Conservation (phyloP, 225 moss, liverwort and hornwort genomes). For the Asterella californica region DNA sequence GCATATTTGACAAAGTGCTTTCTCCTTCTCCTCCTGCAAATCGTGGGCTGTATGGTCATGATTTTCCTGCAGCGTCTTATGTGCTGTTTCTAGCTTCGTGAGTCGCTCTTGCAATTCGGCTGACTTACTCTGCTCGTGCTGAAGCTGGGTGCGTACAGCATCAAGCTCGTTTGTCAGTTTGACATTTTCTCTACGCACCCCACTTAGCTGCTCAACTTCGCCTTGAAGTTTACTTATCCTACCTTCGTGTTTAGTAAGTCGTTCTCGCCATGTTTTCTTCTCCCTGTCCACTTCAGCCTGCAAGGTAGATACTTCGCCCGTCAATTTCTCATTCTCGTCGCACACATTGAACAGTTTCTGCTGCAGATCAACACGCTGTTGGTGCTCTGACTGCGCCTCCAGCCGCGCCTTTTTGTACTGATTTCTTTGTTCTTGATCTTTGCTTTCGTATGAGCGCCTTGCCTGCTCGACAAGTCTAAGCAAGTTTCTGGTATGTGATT, state of each 20-base stretch:
- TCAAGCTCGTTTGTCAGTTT: background rate
- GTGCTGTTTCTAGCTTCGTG: background rate
- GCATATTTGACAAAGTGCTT: constrained; percentile 19
- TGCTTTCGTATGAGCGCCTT: background rate
- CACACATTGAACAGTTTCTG: background rate
- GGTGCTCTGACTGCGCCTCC: background rate
- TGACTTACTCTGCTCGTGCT: background rate
- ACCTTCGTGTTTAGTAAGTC: background rate
- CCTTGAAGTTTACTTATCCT: background rate
- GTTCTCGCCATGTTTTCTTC: constrained; percentile 1
- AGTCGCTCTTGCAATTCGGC: background rate
- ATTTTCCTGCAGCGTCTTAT: background rate
- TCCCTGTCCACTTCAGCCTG: background rate
- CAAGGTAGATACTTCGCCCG: background rate
- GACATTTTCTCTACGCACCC: background rate
- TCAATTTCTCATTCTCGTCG: background rate
- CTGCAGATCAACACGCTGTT: background rate
- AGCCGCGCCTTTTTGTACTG: background rate
- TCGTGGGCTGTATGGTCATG: background rate
- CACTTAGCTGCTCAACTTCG: background rate
- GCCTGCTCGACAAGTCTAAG: background rate
- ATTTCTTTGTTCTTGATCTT: background rate
- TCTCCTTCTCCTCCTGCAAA: constrained; percentile 14
- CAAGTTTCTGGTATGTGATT: background rate
- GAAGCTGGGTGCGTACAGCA: background rate